Conservation (phyloP, 1,284 basidiomycete species). For the Fomitopsis palustris region DNA sequence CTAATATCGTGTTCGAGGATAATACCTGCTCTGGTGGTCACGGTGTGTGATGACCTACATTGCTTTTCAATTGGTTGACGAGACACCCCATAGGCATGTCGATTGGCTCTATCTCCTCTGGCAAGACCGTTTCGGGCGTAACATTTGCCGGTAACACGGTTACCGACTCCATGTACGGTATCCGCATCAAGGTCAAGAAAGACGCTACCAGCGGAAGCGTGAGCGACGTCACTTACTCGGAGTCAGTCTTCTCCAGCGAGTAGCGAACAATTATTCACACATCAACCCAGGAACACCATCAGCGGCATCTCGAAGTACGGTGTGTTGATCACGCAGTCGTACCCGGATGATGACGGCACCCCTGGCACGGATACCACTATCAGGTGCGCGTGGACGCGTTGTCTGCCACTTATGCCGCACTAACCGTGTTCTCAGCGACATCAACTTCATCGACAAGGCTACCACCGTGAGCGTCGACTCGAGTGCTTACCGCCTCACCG, state of each 20-base stretch:
- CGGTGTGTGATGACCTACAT: slow-evolving; percentile 25
- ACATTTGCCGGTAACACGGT: slow-evolving; percentile 44
- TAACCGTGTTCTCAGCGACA: slow-evolving; percentile 14
- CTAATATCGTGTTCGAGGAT: slow-evolving; percentile 49
- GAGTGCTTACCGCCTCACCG: slow-evolving; percentile 27
- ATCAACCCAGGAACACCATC: slow-evolving; percentile 18
- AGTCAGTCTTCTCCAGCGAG: neutral
- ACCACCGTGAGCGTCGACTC: slow-evolving; percentile 26
- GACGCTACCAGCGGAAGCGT: slow-evolving; percentile 32
- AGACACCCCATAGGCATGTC: slow-evolving; percentile 22
- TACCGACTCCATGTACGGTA: slow-evolving; percentile 20
- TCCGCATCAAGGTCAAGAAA: slow-evolving; percentile 37
- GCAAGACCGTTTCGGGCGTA: slow-evolving; percentile 43
- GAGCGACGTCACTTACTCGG: slow-evolving; percentile 34
- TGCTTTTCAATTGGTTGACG: neutral
- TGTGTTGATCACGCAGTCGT: slow-evolving; percentile 39
- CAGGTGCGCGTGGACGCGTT: slow-evolving; percentile 14
- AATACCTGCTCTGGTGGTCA: slow-evolving; percentile 57
- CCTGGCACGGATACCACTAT: slow-evolving; percentile 33
- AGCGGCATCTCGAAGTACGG: slow-evolving; percentile 31
- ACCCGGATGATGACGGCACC: slow-evolving; percentile 33
- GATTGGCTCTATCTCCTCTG: slow-evolving; percentile 43
- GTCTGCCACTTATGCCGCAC: neutral
- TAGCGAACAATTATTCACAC: neutral
- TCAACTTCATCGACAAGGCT: slow-evolving; percentile 28